phyloP scores from a whole-genome alignment of 1,284 basidiomycete genomes.

The Cryptococcus amylolentus region DNA sequence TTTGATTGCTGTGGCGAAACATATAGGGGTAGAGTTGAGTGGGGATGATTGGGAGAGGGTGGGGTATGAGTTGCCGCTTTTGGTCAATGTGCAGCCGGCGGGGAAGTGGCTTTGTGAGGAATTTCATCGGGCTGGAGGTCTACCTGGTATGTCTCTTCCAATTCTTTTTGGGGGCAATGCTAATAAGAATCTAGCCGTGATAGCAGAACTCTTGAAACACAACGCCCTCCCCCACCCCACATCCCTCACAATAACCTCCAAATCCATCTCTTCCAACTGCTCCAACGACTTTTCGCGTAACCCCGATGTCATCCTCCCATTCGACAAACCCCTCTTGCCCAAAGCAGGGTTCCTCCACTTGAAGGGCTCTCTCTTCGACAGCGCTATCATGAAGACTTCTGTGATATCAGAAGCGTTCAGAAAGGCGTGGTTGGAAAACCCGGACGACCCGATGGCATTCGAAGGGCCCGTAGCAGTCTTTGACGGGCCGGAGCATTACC shows the following conservation, averaged over 20 bases:
- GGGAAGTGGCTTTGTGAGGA: slow-evolving; percentile 47
- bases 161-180: not conserved
- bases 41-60: slow-evolving; percentile 45
- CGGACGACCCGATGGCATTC: slow-evolving; percentile 47
- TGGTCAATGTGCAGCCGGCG: slow-evolving; percentile 46
- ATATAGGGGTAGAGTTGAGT: slow-evolving; percentile 41
- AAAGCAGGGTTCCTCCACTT: slow-evolving; percentile 49
- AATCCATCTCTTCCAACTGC: slow-evolving; percentile 39
- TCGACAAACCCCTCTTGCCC: slow-evolving; percentile 35
- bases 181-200: slow-evolving; percentile 23
- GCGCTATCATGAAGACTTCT: slow-evolving; percentile 50
- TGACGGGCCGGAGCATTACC: slow-evolving; percentile 49
- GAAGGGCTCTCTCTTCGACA: slow-evolving; percentile 47
- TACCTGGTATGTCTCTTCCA: slow-evolving; percentile 29
- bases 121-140: slow-evolving; percentile 47
- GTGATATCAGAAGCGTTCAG: slow-evolving; percentile 43
- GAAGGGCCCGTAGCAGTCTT: slow-evolving; percentile 49
- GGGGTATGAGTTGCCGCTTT: slow-evolving; percentile 42
- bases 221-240: slow-evolving; percentile 39
- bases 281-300: slow-evolving; percentile 39
- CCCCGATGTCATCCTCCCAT: slow-evolving; percentile 43
- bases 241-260: slow-evolving; percentile 40
- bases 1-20: slow-evolving; percentile 46
- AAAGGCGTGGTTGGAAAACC: slow-evolving; percentile 44
- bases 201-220: slow-evolving; percentile 40